Base-by-base conservation (phyloP, 768 basidiomycete genomes). In the Lactarius trivialis region DNA sequence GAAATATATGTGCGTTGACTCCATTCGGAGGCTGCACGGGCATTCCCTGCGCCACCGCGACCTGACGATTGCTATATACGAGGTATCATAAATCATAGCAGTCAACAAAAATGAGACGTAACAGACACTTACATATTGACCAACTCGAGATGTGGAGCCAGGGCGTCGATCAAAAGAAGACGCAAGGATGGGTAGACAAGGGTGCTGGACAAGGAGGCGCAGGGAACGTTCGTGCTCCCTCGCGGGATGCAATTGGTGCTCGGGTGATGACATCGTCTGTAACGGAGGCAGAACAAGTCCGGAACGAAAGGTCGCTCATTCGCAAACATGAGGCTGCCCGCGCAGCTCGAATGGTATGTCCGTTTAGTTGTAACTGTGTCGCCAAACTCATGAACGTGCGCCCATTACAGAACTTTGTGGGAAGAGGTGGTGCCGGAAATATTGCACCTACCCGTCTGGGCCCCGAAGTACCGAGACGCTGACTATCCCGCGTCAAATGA, bases 11-110 rank as follows among this genome's bases (percentile, higher is more conserved):
- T 8, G 12, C 6, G 11, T 17, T 34, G 28, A 12, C 12, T 7
- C 2, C 24, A 26, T 2, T 7, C 15, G 24, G 56, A 15, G 15
- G 39, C 17, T 49, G 41, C 12, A 37, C 14, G 49, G 9, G 56
- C n/a, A 39, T 65, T 59, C 41, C 64, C 64, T n/a, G 48, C 37
- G 17, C 64, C 56, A 24, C 56, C 56, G 32, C 64, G 64, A 36
- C 56, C 61, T 15, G 56, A 51, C 17, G 48, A 45, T 55, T 19
- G 43, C 60, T 65, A 49, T 8, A 15, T 41, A 39, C 9, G 11
- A 4, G 12, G 14, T 26, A 32, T 48, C 28, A 24, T 58, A 30
- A 54, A 34, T 56, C 45, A 34, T 1, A 15, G 17, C 19, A 19
- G 24, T 15, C 0, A n/a, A 4, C 19, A 1, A 24, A 26, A 14